Percentiles rank a stretch among this genome's conserved stretches.
Evolutionary conservation across 2,329 filamentous ascomycete species (phyloP).

Genomic region (Arachnomyces sp.): DNA sequence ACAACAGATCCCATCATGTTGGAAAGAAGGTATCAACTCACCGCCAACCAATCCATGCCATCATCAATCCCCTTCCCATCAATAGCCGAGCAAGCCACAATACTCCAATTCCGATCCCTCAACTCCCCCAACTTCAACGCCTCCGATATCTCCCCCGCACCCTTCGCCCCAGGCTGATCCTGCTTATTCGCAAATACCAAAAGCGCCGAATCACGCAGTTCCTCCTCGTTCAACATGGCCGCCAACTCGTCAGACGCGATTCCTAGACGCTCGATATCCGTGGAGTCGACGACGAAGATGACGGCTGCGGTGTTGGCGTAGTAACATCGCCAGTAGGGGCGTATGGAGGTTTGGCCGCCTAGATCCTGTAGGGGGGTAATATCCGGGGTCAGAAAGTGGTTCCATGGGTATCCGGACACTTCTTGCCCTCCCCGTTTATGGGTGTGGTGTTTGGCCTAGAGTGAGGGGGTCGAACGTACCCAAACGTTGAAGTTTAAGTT

Average conservation of each 20-base stretch:
- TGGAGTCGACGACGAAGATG: slow-evolving; percentile 97
- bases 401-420: not conserved
- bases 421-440: not conserved
- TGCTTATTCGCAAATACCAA: slow-evolving; percentile 99
- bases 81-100: slow-evolving; percentile 93
- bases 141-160: slow-evolving; percentile 92
- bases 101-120: slow-evolving; percentile 97
- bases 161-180: slow-evolving; percentile 93
- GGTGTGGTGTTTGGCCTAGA: not conserved
- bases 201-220: slow-evolving; percentile 83
- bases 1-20: not conserved
- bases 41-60: slow-evolving; percentile 98
- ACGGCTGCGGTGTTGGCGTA: slow-evolving; percentile 98
- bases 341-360: slow-evolving; percentile 95
- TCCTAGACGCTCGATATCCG: slow-evolving; percentile 88
- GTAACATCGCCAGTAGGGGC: slow-evolving; percentile 98
- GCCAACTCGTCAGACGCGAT: slow-evolving; percentile 88
- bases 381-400: not conserved
- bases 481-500: slow-evolving; percentile 99
- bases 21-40: slow-evolving; percentile 36
- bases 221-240: slow-evolving; percentile 95
- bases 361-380: slow-evolving; percentile 54
- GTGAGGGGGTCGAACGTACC: slow-evolving; percentile 47
- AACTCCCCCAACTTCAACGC: slow-evolving; percentile 82
- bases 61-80: slow-evolving; percentile 91